Evolutionary conservation across 352 stramenopile genomes (phyloP).

Genomic region (Saprolegnia diclina): DNA sequence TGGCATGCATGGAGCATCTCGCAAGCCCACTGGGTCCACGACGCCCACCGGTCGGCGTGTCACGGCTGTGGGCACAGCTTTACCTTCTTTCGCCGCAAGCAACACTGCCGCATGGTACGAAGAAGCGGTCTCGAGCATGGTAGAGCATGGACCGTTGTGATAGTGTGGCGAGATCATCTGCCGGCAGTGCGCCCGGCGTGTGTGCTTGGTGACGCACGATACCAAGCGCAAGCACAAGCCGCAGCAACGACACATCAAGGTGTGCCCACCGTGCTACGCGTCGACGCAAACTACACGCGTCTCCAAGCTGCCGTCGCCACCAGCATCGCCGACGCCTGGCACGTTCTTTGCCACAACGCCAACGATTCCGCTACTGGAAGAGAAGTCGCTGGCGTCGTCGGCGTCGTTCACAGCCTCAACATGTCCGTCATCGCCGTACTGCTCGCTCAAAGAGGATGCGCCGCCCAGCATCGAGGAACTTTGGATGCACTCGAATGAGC

Average conservation of each 20-base stretch:
- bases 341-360: background rate
- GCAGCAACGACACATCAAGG: background rate
- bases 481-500: background rate
- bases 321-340: background rate
- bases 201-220: background rate
- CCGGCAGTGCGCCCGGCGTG: background rate
- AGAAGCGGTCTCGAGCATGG: background rate
- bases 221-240: background rate
- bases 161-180: background rate
- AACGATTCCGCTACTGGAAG: background rate
- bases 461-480: background rate
- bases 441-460: too few species aligned
- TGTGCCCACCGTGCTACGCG: background rate
- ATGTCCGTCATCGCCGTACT: background rate
- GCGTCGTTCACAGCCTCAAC: too few species aligned
- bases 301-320: background rate
- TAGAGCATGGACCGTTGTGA: background rate
- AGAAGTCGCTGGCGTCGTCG: background rate
- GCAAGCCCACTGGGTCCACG: background rate
- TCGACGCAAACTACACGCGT: background rate
- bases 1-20: background rate
- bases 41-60: background rate
- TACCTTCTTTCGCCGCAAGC: conserved; percentile 4
- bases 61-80: background rate
- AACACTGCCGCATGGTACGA: conserved; percentile 3